phyloP scores from a whole-genome alignment of 441 rosid species.

The Pelargonium myrrhifolium region DNA sequence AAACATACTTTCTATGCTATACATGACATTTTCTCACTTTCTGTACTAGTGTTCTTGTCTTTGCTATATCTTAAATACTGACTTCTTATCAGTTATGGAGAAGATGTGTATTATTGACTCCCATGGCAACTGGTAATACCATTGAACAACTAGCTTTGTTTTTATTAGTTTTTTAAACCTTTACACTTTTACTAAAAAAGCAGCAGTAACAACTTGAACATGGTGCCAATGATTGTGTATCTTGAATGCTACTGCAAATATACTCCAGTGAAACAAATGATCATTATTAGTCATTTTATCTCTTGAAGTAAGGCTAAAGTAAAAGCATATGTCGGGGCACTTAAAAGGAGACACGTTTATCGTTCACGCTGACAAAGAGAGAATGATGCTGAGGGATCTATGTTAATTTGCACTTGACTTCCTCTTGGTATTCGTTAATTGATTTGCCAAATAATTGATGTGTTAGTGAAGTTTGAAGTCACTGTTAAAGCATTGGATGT shows the following conservation, averaged over 20 bases:
- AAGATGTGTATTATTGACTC: background rate
- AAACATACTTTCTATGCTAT: background rate
- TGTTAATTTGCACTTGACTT: background rate
- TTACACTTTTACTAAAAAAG: background rate
- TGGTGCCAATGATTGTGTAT: background rate
- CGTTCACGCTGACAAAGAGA: background rate
- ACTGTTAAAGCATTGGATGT: slow-evolving; percentile 12
- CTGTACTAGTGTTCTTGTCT: background rate
- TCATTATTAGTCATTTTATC: background rate
- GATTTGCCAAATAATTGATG: background rate
- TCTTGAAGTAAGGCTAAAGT: background rate
- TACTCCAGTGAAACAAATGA: background rate
- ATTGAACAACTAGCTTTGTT: background rate
- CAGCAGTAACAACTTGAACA: background rate
- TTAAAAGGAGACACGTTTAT: background rate
- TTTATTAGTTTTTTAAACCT: background rate
- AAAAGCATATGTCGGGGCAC: background rate
- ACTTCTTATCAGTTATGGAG: background rate
- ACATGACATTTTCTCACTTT: background rate
- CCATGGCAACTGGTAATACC: background rate
- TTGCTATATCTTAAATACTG: background rate
- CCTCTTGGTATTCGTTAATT: slow-evolving; percentile 11
- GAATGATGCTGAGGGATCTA: background rate
- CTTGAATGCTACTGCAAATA: background rate
- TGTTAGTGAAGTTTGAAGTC: background rate